Evolutionary conservation across 768 basidiomycete species (phyloP).

Genomic region (Neoboletus magnificus): DNA sequence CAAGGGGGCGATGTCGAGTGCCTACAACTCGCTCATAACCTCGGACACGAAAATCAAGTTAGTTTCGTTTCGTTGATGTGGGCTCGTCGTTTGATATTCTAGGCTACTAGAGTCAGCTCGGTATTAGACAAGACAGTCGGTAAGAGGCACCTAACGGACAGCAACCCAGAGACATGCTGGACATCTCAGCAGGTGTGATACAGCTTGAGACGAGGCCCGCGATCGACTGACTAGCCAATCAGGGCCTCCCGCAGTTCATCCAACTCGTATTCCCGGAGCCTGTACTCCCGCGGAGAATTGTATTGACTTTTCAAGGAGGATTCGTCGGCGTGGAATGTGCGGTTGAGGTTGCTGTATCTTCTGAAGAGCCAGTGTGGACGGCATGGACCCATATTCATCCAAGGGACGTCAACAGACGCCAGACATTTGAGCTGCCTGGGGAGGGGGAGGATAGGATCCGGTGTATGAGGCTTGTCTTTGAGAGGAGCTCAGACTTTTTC

Average conservation of each 20-base stretch:
- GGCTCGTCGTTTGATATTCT: constrained; percentile 3
- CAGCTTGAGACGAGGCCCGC: background rate
- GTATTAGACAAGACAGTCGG: constrained; percentile 69
- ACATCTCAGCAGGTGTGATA: constrained; percentile 67
- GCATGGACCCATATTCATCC: constrained; percentile 60
- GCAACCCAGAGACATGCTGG: constrained; percentile 80
- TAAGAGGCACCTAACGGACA: constrained; percentile 68
- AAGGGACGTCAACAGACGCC: constrained; percentile 74
- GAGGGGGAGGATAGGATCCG: constrained; percentile 31
- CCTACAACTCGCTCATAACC: constrained; percentile 21
- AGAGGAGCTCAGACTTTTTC: constrained; percentile 83
- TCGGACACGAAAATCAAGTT: constrained; percentile 30
- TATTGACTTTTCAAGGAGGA: constrained; percentile 80
- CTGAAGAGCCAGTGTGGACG: constrained; percentile 44
- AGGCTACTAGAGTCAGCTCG: constrained; percentile 64
- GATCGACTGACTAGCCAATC: constrained; percentile 9
- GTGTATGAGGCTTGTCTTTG: constrained; percentile 65
- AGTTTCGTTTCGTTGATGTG: constrained; percentile 37
- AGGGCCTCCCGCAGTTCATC: constrained; percentile 78
- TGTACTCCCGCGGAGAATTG: constrained; percentile 55
- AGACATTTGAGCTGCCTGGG: constrained; percentile 54
- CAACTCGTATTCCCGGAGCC: constrained; percentile 54
- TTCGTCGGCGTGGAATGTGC: constrained; percentile 72
- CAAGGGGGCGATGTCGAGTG: constrained; percentile 23
- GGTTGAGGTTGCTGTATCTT: constrained; percentile 39